Percentiles rank a stretch among this genome's conserved stretches.
Conservation (phyloP, 192 early-diverging fungal genomes). For the Chytriomyces hyalinus region DNA sequence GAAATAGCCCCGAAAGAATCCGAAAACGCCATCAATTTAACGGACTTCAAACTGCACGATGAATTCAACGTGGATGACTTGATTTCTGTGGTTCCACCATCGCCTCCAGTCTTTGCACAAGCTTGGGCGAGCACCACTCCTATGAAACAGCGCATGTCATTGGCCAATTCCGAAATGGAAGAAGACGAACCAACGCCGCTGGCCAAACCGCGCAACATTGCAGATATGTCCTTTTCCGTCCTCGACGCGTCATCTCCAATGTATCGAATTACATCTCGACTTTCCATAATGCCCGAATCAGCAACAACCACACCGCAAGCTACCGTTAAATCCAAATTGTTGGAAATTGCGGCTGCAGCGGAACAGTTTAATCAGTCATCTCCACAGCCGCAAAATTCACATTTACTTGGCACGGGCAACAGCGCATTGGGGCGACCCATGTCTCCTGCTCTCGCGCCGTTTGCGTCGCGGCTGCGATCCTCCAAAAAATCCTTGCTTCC, state of each 20-base stretch:
- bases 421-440: background rate
- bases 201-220: constrained; percentile 17
- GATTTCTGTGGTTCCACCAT: background rate
- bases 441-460: background rate
- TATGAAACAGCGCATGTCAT: background rate
- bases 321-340: background rate
- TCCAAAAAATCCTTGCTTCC: background rate
- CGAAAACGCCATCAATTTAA: background rate
- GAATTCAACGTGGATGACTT: background rate
- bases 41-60: background rate
- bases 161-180: background rate
- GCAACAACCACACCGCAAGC: constrained; percentile 14
- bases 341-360: constrained; percentile 6
- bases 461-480: background rate
- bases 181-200: constrained; percentile 25
- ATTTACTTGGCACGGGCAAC: background rate
- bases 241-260: background rate
- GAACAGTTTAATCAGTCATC: background rate
- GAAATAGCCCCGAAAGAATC: background rate
- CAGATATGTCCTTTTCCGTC: background rate
- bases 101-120: background rate
- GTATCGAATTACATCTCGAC: background rate
- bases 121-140: background rate
- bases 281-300: background rate
- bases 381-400: background rate